These are phyloP conservation scores for Penicillium sp. DNA, from an alignment of 2,329 filamentous ascomycete species.

Conservation along the genomic window DNA sequence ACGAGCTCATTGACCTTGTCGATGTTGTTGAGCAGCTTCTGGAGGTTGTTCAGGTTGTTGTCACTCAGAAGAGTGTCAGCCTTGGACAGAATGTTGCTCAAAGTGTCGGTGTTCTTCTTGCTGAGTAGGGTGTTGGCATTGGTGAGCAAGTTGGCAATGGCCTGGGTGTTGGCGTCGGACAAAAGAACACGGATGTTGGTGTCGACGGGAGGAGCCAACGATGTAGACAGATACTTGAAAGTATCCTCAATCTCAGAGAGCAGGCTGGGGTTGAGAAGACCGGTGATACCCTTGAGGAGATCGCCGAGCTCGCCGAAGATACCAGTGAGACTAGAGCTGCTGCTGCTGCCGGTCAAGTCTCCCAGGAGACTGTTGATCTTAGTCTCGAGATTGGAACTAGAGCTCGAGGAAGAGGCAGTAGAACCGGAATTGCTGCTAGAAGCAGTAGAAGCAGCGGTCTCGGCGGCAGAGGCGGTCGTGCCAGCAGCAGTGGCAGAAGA, in stretches of 20 bases:
- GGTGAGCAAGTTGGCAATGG: constrained; percentile 35
- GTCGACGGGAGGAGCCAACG: constrained; percentile 35
- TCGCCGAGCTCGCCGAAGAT: constrained; percentile 12
- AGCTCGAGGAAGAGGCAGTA: constrained; percentile 11
- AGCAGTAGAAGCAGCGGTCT: constrained; percentile 16
- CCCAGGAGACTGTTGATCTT: constrained; percentile 11
- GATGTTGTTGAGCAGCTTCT: constrained; percentile 33
- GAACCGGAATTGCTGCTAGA: constrained; percentile 19
- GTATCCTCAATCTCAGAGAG: constrained; percentile 29
- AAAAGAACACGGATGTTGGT: constrained; percentile 32
- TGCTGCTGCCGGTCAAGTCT: constrained; percentile 13
- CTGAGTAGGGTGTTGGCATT: constrained; percentile 36
- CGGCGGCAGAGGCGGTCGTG: constrained; percentile 11
- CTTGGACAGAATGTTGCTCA: constrained; percentile 28
- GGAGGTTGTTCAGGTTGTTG: constrained; percentile 29
- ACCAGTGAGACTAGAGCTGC: constrained; percentile 10
- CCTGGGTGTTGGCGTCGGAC: constrained; percentile 23
- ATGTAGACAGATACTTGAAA: constrained; percentile 36
- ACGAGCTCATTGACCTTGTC: constrained; percentile 41
- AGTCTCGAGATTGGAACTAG: constrained; percentile 1
- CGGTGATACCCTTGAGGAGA: constrained; percentile 21
- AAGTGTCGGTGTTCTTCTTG: constrained; percentile 29
- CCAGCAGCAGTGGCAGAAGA: constrained; percentile 6
- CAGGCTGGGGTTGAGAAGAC: constrained; percentile 31
- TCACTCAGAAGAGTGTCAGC: constrained; percentile 27